phyloP scores from a whole-genome alignment of 768 basidiomycete species.

The Holtermanniella nyarrowii region DNA sequence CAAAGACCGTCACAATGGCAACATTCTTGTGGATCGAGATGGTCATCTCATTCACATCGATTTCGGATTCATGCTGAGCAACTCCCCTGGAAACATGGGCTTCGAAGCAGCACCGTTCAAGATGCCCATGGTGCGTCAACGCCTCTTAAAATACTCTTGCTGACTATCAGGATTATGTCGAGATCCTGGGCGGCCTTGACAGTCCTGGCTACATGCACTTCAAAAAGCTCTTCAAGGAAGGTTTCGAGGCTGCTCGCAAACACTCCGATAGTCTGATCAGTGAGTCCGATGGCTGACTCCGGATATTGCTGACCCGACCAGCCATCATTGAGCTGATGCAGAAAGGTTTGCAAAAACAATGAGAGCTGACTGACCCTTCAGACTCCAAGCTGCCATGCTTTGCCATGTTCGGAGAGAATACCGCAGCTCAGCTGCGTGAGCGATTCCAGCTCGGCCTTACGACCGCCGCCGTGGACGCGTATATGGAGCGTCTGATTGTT shows the following conservation, averaged over 20 bases:
- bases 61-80: slow-evolving; percentile 95
- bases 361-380: slow-evolving; percentile 34
- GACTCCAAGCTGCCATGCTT: slow-evolving; percentile 90
- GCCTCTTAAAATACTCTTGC: background rate
- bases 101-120: slow-evolving; percentile 99
- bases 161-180: slow-evolving; percentile 63
- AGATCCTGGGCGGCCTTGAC: slow-evolving; percentile 80
- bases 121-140: slow-evolving; percentile 50
- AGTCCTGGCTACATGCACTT: slow-evolving; percentile 71
- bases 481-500: slow-evolving; percentile 82
- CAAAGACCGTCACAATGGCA: slow-evolving; percentile 97
- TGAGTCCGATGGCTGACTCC: slow-evolving; percentile 40
- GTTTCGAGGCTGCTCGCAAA: slow-evolving; percentile 86
- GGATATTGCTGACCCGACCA: slow-evolving; percentile 18
- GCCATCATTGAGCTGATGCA: slow-evolving; percentile 95
- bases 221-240: slow-evolving; percentile 74
- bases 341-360: slow-evolving; percentile 49
- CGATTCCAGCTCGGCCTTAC: slow-evolving; percentile 88
- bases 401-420: slow-evolving; percentile 77
- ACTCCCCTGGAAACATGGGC: slow-evolving; percentile 83
- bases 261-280: slow-evolving; percentile 94
- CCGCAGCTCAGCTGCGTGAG: slow-evolving; percentile 74
- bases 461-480: slow-evolving; percentile 65
- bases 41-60: slow-evolving; percentile 93
- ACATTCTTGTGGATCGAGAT: slow-evolving; percentile 88